A percentile compares a stretch with the other conserved stretches of the same genome.
Conservation (phyloP, 192 early-diverging fungal species). For the Chytriomyces sp. region DNA sequence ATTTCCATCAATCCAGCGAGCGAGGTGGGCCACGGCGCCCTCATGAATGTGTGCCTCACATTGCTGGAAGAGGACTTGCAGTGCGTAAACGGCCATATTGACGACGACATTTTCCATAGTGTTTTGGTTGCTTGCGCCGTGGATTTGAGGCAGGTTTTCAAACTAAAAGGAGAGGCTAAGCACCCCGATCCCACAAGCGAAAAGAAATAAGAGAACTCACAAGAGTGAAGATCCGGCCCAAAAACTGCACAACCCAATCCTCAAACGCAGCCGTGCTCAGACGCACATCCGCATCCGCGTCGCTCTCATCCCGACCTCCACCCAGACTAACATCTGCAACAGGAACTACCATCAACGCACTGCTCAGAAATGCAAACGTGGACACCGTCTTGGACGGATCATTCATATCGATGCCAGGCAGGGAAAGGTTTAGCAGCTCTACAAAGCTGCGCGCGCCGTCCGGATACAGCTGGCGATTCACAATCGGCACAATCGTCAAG, state of each 20-base stretch:
- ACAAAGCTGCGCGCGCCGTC: conserved; percentile 81
- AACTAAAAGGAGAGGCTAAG: conserved; percentile 44
- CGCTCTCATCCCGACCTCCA: conserved; percentile 16
- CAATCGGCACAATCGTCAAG: conserved; percentile 69
- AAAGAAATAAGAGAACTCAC: conserved; percentile 45
- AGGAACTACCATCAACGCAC: conserved; percentile 65
- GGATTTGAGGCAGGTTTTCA: conserved; percentile 74
- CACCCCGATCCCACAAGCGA: conserved; percentile 3
- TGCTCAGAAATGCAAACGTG: conserved; percentile 70
- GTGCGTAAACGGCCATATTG: conserved; percentile 4
- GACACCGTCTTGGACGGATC: conserved; percentile 80
- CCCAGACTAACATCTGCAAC: conserved; percentile 55
- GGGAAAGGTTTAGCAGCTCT: conserved; percentile 73
- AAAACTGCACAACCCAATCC: conserved; percentile 81
- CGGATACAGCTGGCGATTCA: conserved; percentile 76
- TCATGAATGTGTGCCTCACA: conserved; percentile 65
- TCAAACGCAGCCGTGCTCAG: conserved; percentile 83
- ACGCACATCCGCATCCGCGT: conserved; percentile 70
- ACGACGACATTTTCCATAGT: conserved; percentile 7
- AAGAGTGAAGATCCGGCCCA: conserved; percentile 75
- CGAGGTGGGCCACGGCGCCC: conserved; percentile 54
- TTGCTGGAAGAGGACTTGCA: conserved; percentile 61
- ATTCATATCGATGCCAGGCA: conserved; percentile 94
- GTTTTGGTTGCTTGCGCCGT: conserved; percentile 32
- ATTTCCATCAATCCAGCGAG: conserved; percentile 57